A percentile compares a stretch with the other conserved stretches of the same genome.
Conservation (phyloP, 345 rosid genomes). For the Capsella bursapastoris region DNA sequence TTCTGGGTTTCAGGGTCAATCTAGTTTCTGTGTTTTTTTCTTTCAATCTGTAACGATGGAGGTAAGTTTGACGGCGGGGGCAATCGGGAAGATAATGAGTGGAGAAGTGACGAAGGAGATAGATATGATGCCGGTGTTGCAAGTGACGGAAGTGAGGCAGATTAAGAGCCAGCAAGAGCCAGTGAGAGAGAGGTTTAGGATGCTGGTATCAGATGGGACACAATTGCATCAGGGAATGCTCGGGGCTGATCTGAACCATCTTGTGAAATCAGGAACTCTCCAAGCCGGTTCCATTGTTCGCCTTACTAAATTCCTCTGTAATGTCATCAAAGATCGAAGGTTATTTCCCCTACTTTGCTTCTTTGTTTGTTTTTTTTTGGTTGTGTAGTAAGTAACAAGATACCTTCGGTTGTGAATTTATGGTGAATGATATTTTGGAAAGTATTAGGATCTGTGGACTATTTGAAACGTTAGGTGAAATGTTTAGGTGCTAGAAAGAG, state of each 20-base stretch:
- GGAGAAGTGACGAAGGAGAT: conserved; percentile 50
- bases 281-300: conserved; percentile 68
- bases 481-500: background rate
- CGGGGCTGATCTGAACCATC: conserved; percentile 56
- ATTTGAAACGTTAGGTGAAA: too few relatives aligned
- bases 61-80: conserved; percentile 64
- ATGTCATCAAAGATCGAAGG: conserved; percentile 62
- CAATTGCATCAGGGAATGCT: conserved; percentile 74
- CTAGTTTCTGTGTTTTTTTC: background rate
- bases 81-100: conserved; percentile 53
- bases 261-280: conserved; percentile 58
- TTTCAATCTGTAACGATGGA: conserved; percentile 32
- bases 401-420: too few relatives aligned
- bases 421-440: too few relatives aligned
- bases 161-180: conserved; percentile 48
- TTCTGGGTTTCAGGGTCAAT: background rate
- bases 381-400: too few relatives aligned
- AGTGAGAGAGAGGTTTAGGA: conserved; percentile 57
- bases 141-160: conserved; percentile 65
- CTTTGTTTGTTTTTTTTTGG: too few relatives aligned
- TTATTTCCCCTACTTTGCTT: conserved; percentile 11
- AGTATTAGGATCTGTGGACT: too few relatives aligned
- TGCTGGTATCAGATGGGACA: conserved; percentile 74
- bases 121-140: conserved; percentile 64
- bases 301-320: conserved; percentile 59